These are phyloP conservation scores for Penium margaritaceum DNA, from an alignment of 139 green algal species.

Conservation along the genomic window DNA sequence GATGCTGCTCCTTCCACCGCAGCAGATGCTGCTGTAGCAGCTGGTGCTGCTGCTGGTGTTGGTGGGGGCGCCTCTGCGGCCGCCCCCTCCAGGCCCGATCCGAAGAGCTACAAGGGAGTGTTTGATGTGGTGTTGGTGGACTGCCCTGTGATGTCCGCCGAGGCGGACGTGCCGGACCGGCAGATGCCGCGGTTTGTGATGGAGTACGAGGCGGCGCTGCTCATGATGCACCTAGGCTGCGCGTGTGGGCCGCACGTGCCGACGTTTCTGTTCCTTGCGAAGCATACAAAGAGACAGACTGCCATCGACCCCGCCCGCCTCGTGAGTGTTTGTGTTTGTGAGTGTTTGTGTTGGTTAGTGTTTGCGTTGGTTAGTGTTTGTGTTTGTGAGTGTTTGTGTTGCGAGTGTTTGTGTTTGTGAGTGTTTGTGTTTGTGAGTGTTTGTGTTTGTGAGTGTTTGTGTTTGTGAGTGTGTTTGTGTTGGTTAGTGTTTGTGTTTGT, in stretches of 20 bases:
- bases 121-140: conserved; percentile 35
- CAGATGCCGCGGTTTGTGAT: neutral
- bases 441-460: no score
- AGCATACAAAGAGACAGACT: conserved; percentile 25
- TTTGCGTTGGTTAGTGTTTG: neutral
- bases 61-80: neutral
- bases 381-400: neutral
- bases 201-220: conserved; percentile 17
- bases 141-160: neutral
- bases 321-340: conserved; percentile 15
- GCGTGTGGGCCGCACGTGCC: neutral
- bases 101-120: neutral
- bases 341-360: neutral
- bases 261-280: conserved; percentile 38
- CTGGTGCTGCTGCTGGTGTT: neutral
- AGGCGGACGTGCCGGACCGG: neutral
- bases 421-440: no score
- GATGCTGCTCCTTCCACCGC: no score
- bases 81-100: no score
- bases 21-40: no score
- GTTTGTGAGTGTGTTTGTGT: no score
- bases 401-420: neutral
- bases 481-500: no score
- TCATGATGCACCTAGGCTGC: conserved; percentile 29
- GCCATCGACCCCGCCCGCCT: conserved; percentile 9